phyloP scores from a whole-genome alignment of 2,329 filamentous ascomycete genomes.

The Teratosphaeria destructans region DNA sequence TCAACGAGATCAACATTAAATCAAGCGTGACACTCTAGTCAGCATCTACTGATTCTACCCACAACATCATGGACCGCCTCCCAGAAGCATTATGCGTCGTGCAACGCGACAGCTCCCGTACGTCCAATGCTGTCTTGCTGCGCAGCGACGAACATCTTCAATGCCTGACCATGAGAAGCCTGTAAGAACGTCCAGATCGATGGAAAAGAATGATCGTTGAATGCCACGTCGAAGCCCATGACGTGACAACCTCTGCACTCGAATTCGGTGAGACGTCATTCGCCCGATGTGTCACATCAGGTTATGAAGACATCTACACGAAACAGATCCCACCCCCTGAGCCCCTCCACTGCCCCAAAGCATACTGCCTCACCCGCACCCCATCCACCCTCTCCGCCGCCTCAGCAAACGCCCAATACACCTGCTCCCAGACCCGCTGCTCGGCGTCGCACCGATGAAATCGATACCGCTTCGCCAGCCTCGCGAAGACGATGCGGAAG shows the following conservation, averaged over 20 bases:
- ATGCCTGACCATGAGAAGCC: too few relatives aligned
- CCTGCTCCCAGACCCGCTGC: slow-evolving; percentile 5
- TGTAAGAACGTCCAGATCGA: too few relatives aligned
- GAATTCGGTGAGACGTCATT: too few relatives aligned
- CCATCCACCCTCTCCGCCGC: slow-evolving; percentile 6
- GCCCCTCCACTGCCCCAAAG: slow-evolving; percentile 2
- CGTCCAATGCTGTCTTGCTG: too few relatives aligned
- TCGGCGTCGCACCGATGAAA: slow-evolving; percentile 4
- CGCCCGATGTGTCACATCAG: too few relatives aligned
- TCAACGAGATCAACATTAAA: not conserved
- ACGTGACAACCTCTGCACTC: too few relatives aligned
- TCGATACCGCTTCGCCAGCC: slow-evolving; percentile 3
- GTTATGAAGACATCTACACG: not conserved
- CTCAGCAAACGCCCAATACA: slow-evolving; percentile 5
- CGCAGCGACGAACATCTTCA: too few relatives aligned
- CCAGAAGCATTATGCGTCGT: not conserved
- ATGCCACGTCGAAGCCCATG: too few relatives aligned
- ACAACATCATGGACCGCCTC: not conserved
- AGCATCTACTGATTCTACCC: not conserved
- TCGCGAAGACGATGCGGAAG: not conserved
- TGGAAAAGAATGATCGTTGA: too few relatives aligned
- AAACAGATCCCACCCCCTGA: slow-evolving; percentile 1
- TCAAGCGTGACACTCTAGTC: too few relatives aligned
- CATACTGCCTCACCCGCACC: slow-evolving; percentile 1
- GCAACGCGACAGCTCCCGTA: not conserved